phyloP scores from a whole-genome alignment of 1,284 basidiomycete species.

The Exsudoporus floridanus region DNA sequence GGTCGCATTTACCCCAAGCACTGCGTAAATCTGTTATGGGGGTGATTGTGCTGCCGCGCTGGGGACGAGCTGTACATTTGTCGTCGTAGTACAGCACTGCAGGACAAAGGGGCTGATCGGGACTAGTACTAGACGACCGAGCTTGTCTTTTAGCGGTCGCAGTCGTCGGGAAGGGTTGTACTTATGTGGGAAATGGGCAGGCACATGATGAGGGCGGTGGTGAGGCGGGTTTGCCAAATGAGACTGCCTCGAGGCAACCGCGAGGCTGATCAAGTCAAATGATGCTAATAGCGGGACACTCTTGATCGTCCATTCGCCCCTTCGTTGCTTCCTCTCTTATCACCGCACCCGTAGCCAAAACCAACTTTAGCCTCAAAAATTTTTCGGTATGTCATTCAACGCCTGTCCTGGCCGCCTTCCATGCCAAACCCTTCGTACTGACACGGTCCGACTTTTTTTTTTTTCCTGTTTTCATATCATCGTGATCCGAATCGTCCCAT shows the following conservation, averaged over 20 bases:
- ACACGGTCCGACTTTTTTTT: slow-evolving; percentile 8
- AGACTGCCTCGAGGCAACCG: slow-evolving; percentile 28
- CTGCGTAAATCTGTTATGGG: neutral
- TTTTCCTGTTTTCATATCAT: neutral
- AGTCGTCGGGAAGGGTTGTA: neutral
- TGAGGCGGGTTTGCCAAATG: slow-evolving; percentile 3
- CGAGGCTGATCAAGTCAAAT: slow-evolving; percentile 12
- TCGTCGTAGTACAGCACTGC: neutral
- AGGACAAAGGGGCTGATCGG: neutral
- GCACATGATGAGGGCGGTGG: slow-evolving; percentile 8
- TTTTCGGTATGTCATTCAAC: slow-evolving; percentile 12
- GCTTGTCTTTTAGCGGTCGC: neutral
- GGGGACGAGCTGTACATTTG: neutral
- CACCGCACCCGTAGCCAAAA: slow-evolving; percentile 7
- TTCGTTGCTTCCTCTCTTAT: slow-evolving; percentile 4
- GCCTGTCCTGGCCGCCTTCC: neutral
- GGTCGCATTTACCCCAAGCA: slow-evolving; percentile 2
- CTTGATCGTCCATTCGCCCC: no score
- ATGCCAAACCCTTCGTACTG: neutral
- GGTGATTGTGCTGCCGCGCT: slow-evolving; percentile 1
- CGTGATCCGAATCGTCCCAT: slow-evolving; percentile 25
- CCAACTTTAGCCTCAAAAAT: neutral
- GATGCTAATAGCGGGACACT: no score
- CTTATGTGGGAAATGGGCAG: neutral
- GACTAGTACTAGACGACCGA: neutral